Percentiles rank a stretch among this genome's conserved stretches.
phyloP scores from a whole-genome alignment of 208 protist species.

The Angomonas desouzai region DNA sequence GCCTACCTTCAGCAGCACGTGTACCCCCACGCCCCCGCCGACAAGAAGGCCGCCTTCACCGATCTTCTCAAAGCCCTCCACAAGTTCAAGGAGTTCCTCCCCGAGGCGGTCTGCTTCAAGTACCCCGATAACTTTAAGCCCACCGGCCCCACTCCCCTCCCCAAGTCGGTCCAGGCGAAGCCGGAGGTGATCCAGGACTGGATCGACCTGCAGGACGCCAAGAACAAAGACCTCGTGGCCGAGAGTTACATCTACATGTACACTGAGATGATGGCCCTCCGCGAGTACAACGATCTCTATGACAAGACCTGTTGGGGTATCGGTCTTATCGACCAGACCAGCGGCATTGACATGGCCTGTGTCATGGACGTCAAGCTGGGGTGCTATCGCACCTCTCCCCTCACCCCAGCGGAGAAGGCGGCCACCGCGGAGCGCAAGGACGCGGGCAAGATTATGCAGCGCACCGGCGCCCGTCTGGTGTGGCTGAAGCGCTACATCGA shows the following conservation, averaged over 20 bases:
- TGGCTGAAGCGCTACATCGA: constrained; percentile 40
- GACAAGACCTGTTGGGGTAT: constrained; percentile 47
- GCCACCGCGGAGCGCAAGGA: constrained; percentile 44
- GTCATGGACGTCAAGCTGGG: constrained; percentile 81
- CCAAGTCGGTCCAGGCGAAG: neutral
- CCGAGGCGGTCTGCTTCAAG: neutral
- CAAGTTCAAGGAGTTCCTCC: constrained; percentile 9
- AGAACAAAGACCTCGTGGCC: neutral
- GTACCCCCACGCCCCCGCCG: neutral
- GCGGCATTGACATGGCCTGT: constrained; percentile 33
- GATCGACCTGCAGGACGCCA: neutral
- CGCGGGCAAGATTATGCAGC: constrained; percentile 27
- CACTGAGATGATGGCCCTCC: neutral
- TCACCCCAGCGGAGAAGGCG: constrained; percentile 54
- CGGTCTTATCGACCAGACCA: constrained; percentile 56
- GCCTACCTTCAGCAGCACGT: constrained; percentile 5
- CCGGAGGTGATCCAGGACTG: neutral
- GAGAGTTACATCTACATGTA: neutral
- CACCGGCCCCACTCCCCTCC: neutral
- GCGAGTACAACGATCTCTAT: constrained; percentile 39
- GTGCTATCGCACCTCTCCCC: constrained; percentile 57
- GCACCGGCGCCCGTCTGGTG: constrained; percentile 49
- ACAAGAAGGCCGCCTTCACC: constrained; percentile 2
- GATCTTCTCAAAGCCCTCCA: neutral
- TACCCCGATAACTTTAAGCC: neutral